Base-by-base conservation (phyloP, 768 basidiomycete genomes). In the Mycena galericulata region DNA sequence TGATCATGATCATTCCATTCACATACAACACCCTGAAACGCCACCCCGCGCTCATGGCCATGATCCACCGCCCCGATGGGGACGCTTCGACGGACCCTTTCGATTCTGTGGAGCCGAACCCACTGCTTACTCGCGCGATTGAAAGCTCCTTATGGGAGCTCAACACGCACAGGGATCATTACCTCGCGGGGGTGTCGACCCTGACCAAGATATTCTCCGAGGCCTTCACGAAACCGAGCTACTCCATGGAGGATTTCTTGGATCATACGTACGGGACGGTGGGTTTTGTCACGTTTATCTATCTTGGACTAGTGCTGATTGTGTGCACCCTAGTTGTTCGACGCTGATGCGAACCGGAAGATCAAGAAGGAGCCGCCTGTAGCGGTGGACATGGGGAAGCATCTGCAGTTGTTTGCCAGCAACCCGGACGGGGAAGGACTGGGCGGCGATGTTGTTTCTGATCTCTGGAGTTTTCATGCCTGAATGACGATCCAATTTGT, bases 91-190 rank as follows among this genome's bases (percentile, higher is more conserved):
- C 57, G 81, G 87, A 99, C 75, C 90, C 93, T 2, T 99, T 93
- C 81, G 69, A 91, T 24, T 67, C 85, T 0, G 67, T 80, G 0
- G 94, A 97, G 74, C 74, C 79, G 3, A 92, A 96, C 67, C 97
- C 97, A 0, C 84, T 91, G 49, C 80, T 87, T 46, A 93, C 96
- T 3, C 83, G 88, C 57, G 97, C 97, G 0, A 83, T 97, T 17
- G 88, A 92, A 47, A 96, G 94, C 49, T 97, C 95, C 11, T 79
- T 98, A 17, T 99, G 98, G 98, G 97, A 99, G 80, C 86, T 99
- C 38, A 81, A 89, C 60, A 86, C 93, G 0, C 91, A 97, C 67
- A 83, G 87, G 66, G 79, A 84, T 26, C 97, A 99, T 79, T 98
- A 98, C 76, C 90, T 96, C 68, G 82, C 93, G 1, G 87, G 90